phyloP scores from a whole-genome alignment of 345 rosid genomes.

The Mallotus nudiflorus region DNA sequence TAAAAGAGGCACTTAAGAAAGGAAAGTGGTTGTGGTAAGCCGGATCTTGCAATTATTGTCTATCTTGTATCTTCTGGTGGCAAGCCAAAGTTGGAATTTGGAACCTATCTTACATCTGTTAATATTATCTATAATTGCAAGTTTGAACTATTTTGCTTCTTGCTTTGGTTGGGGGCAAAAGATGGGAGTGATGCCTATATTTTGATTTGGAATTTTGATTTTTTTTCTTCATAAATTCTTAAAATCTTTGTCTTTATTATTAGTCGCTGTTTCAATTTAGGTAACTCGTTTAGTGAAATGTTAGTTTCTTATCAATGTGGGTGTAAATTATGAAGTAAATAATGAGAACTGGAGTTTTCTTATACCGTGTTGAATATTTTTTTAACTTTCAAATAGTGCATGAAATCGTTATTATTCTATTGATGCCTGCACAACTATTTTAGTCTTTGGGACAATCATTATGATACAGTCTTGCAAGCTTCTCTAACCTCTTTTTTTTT shows the following conservation, averaged over 20 bases:
- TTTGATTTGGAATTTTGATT: no score
- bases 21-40: slow-evolving; percentile 95
- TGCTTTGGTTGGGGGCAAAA: no score
- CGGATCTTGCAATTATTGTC: slow-evolving; percentile 3
- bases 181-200: no score
- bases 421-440: no score
- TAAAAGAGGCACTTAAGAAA: slow-evolving; percentile 69
- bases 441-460: not conserved
- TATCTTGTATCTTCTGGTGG: not conserved
- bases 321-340: not conserved
- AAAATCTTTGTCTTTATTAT: no score
- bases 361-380: not conserved
- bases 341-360: slow-evolving; percentile 4
- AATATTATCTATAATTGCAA: no score
- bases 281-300: not conserved
- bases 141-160: not conserved
- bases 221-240: no score
- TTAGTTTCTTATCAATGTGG: no score
- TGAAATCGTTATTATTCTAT: not conserved
- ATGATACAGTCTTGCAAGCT: not conserved
- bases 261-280: no score
- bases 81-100: not conserved
- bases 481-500: not conserved
- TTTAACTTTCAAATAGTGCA: not conserved
- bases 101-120: not conserved